Evolutionary conservation across 2,329 filamentous ascomycete species (phyloP).

Genomic region (Fusarium chuoi): DNA sequence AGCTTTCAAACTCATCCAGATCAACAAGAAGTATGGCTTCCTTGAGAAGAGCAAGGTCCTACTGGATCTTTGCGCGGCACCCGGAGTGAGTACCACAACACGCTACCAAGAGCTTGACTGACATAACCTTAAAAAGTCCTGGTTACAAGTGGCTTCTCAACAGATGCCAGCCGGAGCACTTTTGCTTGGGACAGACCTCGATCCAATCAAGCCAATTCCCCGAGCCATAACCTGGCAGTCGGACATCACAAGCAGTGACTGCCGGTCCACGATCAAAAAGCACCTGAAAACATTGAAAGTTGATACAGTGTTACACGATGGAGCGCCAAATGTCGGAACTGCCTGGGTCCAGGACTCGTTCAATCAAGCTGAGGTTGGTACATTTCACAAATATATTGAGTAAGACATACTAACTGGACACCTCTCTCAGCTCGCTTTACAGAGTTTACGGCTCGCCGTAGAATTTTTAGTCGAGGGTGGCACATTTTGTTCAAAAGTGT

Average conservation of each 20-base stretch:
- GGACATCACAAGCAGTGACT: conserved; percentile 98
- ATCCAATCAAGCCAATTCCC: conserved; percentile 96
- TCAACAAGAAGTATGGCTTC: conserved; percentile 99
- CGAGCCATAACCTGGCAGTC: conserved; percentile 95
- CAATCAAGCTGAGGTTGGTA: conserved; percentile 87
- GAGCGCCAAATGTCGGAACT: conserved; percentile 96
- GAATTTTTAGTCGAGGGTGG: too few relatives aligned
- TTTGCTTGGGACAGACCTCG: too few relatives aligned
- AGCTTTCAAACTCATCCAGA: conserved; percentile 96
- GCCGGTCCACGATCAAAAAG: conserved; percentile 85
- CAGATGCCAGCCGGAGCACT: too few relatives aligned
- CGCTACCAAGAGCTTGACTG: too few relatives aligned
- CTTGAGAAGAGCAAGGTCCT: conserved; percentile 96
- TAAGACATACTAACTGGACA: too few relatives aligned
- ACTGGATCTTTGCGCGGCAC: conserved; percentile 96
- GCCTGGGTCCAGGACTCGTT: conserved; percentile 99
- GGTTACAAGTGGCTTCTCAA: too few relatives aligned
- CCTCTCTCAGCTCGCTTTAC: conserved; percentile 84
- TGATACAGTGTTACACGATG: conserved; percentile 94
- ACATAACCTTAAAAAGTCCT: too few relatives aligned
- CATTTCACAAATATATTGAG: too few relatives aligned
- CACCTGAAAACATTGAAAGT: conserved; percentile 97
- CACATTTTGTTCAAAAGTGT: conserved; percentile 99
- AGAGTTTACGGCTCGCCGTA: conserved; percentile 49
- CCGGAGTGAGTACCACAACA: conserved; percentile 83